phyloP scores from a whole-genome alignment of 768 basidiomycete species.

The Tulasnella sp. region DNA sequence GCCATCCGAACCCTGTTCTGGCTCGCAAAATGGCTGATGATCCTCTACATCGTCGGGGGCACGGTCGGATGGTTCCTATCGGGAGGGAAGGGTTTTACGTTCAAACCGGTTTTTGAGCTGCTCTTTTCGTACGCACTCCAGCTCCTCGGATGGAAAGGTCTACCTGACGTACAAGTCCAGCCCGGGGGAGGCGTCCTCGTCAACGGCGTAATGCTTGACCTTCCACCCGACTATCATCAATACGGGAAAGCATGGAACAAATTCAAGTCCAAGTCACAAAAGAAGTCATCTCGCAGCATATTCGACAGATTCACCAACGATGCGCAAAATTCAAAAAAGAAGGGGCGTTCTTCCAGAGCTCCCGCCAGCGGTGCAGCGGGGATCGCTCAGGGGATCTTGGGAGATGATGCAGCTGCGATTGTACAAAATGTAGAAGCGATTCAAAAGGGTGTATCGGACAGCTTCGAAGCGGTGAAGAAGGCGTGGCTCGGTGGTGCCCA shows the following conservation, averaged over 20 bases:
- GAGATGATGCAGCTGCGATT: not conserved
- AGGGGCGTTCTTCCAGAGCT: not conserved
- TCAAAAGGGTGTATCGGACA: not conserved
- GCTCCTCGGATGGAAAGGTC: not conserved
- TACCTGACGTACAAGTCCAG: not conserved
- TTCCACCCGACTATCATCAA: slow-evolving; percentile 1
- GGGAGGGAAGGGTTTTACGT: slow-evolving; percentile 6
- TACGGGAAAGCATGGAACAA: slow-evolving; percentile 7
- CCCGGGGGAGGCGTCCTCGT: slow-evolving; percentile 7
- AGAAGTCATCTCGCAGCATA: not conserved
- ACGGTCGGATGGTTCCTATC: slow-evolving; percentile 12
- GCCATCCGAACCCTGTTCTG: slow-evolving; percentile 53
- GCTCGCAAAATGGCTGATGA: slow-evolving; percentile 65
- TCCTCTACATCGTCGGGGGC: slow-evolving; percentile 37
- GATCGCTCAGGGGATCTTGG: not conserved
- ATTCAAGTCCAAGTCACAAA: slow-evolving; percentile 2
- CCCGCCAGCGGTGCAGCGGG: not conserved
- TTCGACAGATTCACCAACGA: not conserved
- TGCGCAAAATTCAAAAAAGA: not conserved
- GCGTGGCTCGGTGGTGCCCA: not conserved
- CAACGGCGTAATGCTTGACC: slow-evolving; percentile 35
- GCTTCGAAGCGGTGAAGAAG: slow-evolving; percentile 1
- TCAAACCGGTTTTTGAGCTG: not conserved
- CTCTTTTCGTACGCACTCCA: not conserved
- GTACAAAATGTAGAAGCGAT: slow-evolving; percentile 6